Evolutionary conservation across 495 filamentous ascomycete species (phyloP), one percentile per base, ranked within the genome.

Genomic region (Paragyromitra xinjiangensis): DNA sequence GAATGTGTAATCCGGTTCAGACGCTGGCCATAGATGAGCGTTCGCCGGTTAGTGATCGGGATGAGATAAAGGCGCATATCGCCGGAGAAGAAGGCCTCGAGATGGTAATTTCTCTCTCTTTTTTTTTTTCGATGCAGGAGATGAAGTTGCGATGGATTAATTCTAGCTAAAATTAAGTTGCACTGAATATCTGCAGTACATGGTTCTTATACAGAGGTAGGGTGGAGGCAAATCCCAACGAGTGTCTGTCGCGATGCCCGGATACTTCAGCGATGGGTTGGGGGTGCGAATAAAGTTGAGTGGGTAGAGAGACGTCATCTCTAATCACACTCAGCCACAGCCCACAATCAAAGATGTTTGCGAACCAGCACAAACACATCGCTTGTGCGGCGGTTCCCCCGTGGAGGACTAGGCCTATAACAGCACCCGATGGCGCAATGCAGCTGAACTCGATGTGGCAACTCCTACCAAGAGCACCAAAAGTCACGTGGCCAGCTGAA

Each of bases 11-110:
- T 66, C 62, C 79, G 78, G 53, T 81, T 85, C 63, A 94, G 84
- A 58, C 91, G 90, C 82, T 96, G 92, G 85, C 93, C 94, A 87
- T 98, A 99, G 69, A 99, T 90, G 62, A 99, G 88, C n/a, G 93
- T 92, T 78, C 93, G 91, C 81, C 91, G 87, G 9, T 93, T 97
- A 64, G 95, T 97, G 81, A 99, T 93, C 61, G 95, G 95, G 73
- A 99, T 89, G 69, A 99, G 91, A 86, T 94, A 97, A 83, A 99
- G 89, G 84, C 94, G 92, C 95, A 99, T 98, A 65, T 86, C 51
- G 78, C 48, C 61, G 24, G 34, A 29, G 16, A 22, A 58, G 48
- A 40, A 66, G 48, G 51, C 59, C 55, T 66, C 22, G 42, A 39
- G 51, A 24, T 45, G 48, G n/a, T 7, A 40, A 22, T 55, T 56